Evolutionary conservation across 805 yeast genomes (phyloP).

Genomic region (Candida ficus): DNA sequence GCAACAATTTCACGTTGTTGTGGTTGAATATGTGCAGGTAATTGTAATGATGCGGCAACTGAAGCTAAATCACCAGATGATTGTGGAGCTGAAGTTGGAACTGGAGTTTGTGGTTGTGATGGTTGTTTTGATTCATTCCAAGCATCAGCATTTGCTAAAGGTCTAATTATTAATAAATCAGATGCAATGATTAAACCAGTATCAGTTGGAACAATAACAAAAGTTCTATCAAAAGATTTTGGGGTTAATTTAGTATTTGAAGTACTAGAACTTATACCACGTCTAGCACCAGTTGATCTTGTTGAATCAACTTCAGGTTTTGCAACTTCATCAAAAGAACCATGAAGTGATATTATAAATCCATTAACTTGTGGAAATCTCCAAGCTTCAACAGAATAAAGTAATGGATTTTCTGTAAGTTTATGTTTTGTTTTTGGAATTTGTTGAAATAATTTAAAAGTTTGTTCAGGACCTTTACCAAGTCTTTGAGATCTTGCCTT

Average conservation of each 20-base stretch:
- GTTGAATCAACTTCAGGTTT: constrained; percentile 40
- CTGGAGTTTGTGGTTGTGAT: constrained; percentile 10
- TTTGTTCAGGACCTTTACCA: constrained; percentile 63
- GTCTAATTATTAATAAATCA: constrained; percentile 69
- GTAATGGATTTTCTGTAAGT: constrained; percentile 53
- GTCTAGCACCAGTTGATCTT: constrained; percentile 1
- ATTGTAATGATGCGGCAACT: constrained; percentile 27
- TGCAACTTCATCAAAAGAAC: constrained; percentile 68
- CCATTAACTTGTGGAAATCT: constrained; percentile 70
- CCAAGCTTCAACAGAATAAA: constrained; percentile 75
- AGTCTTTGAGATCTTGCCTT: constrained; percentile 55
- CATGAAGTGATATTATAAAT: constrained; percentile 75
- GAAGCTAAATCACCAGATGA: no score
- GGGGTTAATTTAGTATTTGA: constrained; percentile 34
- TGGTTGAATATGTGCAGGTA: constrained; percentile 25
- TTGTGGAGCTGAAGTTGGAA: constrained; percentile 6
- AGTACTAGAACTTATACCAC: not conserved
- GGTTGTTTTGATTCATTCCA: constrained; percentile 38
- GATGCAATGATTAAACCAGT: constrained; percentile 80
- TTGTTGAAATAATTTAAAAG: constrained; percentile 53
- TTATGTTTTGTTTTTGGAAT: constrained; percentile 80
- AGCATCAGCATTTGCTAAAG: constrained; percentile 47
- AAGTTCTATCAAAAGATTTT: constrained; percentile 82
- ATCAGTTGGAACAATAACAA: constrained; percentile 68
- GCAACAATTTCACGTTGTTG: constrained; percentile 65